Evolutionary conservation across 2,329 filamentous ascomycete species (phyloP).

Genomic region (Ceratocystiopsis sp.): DNA sequence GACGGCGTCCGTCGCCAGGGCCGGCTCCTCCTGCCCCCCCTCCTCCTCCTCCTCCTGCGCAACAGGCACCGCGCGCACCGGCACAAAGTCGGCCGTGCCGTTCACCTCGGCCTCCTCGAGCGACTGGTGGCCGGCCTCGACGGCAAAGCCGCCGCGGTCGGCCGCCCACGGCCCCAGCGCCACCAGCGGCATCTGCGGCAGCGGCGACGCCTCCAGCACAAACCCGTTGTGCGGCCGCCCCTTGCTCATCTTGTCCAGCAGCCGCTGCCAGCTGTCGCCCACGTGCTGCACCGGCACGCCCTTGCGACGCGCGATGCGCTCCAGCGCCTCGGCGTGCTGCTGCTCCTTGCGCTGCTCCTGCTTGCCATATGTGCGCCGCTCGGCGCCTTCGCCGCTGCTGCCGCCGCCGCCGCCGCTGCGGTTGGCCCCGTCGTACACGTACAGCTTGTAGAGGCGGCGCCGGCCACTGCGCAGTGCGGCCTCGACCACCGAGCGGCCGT

Average conservation of each 20-base stretch:
- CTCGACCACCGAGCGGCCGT: constrained; percentile 65
- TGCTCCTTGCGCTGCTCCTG: no score
- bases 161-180: constrained; percentile 30
- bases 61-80: background rate
- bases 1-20: no score
- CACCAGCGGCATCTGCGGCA: constrained; percentile 54
- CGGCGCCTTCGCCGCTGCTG: constrained; percentile 30
- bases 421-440: constrained; percentile 49
- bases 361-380: constrained; percentile 21
- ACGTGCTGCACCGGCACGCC: constrained; percentile 42
- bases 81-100: constrained; percentile 39
- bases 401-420: constrained; percentile 24
- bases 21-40: no score
- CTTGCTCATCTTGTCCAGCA: constrained; percentile 70
- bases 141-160: constrained; percentile 29
- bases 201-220: constrained; percentile 69
- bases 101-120: constrained; percentile 60
- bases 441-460: constrained; percentile 69
- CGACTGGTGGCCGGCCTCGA: constrained; percentile 50
- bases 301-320: constrained; percentile 27
- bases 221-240: constrained; percentile 81
- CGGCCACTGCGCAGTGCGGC: constrained; percentile 48
- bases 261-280: constrained; percentile 39
- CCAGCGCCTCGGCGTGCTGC: constrained; percentile 14
- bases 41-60: background rate